Evolutionary conservation across 495 filamentous ascomycete genomes (phyloP).

Genomic region (Podospora pseudocomata): DNA sequence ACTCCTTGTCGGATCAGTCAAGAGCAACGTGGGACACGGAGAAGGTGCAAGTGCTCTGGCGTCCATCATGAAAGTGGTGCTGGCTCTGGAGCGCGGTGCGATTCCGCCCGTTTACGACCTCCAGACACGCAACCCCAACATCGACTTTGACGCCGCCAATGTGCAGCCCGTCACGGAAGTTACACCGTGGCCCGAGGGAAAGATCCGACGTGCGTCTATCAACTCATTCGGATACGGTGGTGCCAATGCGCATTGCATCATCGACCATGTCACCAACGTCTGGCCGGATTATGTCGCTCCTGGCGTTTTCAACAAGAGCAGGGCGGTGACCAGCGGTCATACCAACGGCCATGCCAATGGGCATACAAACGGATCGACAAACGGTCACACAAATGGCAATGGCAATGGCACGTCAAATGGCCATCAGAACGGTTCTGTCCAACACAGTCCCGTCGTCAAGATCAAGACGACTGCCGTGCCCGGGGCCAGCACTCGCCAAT

Average conservation of each 20-base stretch:
- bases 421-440: neutral
- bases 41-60: constrained; percentile 52
- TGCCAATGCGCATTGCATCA: constrained; percentile 38
- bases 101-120: constrained; percentile 45
- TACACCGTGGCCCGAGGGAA: constrained; percentile 32
- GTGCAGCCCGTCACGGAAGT: constrained; percentile 26
- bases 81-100: constrained; percentile 50
- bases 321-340: neutral
- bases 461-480: neutral
- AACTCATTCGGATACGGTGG: constrained; percentile 43
- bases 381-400: neutral
- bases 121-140: constrained; percentile 45
- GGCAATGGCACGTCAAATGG: neutral
- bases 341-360: neutral
- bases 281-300: neutral
- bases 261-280: constrained; percentile 13
- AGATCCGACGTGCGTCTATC: constrained; percentile 29
- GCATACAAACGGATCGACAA: neutral
- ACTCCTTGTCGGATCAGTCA: constrained; percentile 52
- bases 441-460: neutral
- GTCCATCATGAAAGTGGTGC: constrained; percentile 48
- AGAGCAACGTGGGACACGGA: constrained; percentile 55
- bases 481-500: neutral
- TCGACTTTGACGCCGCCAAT: constrained; percentile 32
- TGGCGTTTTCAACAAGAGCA: constrained; percentile 2